Evolutionary conservation across 2,329 filamentous ascomycete species (phyloP).

Genomic region (Claviceps sp.): DNA sequence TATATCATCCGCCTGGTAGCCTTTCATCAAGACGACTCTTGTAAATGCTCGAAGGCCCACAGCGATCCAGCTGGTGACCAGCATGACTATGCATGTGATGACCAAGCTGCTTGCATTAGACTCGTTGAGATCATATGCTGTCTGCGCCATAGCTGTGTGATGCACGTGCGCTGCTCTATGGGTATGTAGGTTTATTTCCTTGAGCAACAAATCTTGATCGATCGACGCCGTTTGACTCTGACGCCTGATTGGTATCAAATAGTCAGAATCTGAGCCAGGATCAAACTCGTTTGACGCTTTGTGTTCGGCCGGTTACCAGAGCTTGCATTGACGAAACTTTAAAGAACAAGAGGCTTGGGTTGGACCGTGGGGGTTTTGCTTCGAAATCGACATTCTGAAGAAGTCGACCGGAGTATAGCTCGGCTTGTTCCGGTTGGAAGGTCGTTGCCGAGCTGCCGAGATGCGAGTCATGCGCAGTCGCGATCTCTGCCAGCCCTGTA

Average conservation of each 20-base stretch:
- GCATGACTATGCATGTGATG: constrained; percentile 21
- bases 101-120: constrained; percentile 26
- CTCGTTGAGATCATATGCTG: constrained; percentile 19
- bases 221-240: no score
- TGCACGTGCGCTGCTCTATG: background rate
- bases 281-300: no score
- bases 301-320: no score
- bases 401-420: background rate
- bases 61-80: constrained; percentile 28
- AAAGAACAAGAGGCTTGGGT: no score
- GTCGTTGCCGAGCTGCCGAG: background rate
- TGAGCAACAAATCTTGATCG: no score
- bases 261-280: no score
- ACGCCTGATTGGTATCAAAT: no score
- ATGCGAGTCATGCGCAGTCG: background rate
- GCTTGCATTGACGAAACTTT: no score
- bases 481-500: no score
- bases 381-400: background rate
- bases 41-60: constrained; percentile 31
- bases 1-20: constrained; percentile 37
- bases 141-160: constrained; percentile 16
- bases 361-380: no score
- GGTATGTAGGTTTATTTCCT: no score
- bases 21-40: constrained; percentile 27
- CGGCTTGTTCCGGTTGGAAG: background rate